Evolutionary conservation across 352 stramenopile genomes (phyloP), one percentile per base, ranked within the genome.

Genomic region (Phytopythium delawarense): DNA sequence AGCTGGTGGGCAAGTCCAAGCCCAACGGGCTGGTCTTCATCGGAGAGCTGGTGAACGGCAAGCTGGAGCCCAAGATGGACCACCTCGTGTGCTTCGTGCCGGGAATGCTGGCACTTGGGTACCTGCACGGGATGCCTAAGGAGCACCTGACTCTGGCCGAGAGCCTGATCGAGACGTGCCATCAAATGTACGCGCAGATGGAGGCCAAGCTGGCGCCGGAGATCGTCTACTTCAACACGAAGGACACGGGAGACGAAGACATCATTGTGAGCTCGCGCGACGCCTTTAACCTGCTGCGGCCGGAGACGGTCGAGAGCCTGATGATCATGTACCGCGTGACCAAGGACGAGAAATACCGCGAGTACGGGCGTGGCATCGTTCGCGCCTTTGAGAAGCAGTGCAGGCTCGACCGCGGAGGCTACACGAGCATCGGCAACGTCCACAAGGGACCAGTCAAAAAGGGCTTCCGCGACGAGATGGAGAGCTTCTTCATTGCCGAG

Each of bases 401-500:
- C 44, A 76, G 68, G n/a, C 63, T 96, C 54, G 67, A 74, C 6
- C 62, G 62, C 4, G 81, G 82, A 32, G 84, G 84, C 20, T 93
- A 93, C 57, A 69, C 76, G 30, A 91, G 75, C 25, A 75, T 91
- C 56, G 60, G 57, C 20, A 84, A 89, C 40, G 80, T 93, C 46
- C 67, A 79, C 25, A 77, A 67, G n/a, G 72, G 71, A 2, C 70
- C 78, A 7, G 61, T 74, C 37, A 64, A 70, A 34, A 64, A 71
- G 59, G 65, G 72, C 28, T 90, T 84, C 30, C 73, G 79, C 11
- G 72, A 86, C 73, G 81, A 89, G 60, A 97, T 96, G 88, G 88
- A 96, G 63, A 97, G 86, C 37, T 98, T 95, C 67, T 98, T 97
- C 67, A 72, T 97, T 61, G 88, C 87, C 30, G 91, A 98, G 79